Conservation (phyloP, 2,329 filamentous ascomycete genomes). For the Thermochaetoides dissita region DNA sequence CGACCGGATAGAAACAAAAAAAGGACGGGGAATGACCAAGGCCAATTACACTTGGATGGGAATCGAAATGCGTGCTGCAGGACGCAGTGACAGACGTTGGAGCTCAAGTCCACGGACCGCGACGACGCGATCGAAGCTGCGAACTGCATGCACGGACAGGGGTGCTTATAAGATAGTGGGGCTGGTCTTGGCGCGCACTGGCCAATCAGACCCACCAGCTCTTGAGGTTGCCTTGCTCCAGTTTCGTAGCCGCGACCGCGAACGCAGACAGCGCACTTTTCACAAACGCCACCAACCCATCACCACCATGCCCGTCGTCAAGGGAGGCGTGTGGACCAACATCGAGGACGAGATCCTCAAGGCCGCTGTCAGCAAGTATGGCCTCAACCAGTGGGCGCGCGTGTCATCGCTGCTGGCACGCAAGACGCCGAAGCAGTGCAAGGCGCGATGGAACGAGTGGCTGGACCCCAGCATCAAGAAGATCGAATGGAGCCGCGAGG, state of each 20-base stretch:
- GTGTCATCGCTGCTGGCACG: conserved; percentile 92
- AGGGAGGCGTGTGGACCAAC: conserved; percentile 63
- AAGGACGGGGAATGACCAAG: not conserved
- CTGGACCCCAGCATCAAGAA: conserved; percentile 95
- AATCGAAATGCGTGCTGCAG: too few relatives aligned
- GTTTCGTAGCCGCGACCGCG: too few relatives aligned
- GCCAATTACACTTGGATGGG: not conserved
- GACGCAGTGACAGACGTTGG: too few relatives aligned
- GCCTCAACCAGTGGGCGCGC: conserved; percentile 94
- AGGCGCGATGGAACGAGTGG: conserved; percentile 97
- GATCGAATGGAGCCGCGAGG: conserved; percentile 97
- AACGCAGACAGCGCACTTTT: too few relatives aligned
- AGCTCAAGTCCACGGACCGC: too few relatives aligned
- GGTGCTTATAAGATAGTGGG: too few relatives aligned
- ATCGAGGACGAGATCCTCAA: conserved; percentile 94
- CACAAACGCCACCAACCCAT: not conserved
- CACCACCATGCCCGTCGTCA: conserved; percentile 51
- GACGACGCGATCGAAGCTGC: too few relatives aligned
- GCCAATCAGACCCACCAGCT: too few relatives aligned
- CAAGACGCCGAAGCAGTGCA: conserved; percentile 98
- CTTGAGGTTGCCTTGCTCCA: too few relatives aligned
- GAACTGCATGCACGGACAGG: too few relatives aligned
- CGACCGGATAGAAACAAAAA: not conserved
- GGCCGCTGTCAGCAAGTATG: conserved; percentile 86
- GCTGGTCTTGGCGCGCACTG: too few relatives aligned